Evolutionary conservation across 176 grass and related monocot genomes (phyloP).

Genomic region (Calamus simplicifolius): DNA sequence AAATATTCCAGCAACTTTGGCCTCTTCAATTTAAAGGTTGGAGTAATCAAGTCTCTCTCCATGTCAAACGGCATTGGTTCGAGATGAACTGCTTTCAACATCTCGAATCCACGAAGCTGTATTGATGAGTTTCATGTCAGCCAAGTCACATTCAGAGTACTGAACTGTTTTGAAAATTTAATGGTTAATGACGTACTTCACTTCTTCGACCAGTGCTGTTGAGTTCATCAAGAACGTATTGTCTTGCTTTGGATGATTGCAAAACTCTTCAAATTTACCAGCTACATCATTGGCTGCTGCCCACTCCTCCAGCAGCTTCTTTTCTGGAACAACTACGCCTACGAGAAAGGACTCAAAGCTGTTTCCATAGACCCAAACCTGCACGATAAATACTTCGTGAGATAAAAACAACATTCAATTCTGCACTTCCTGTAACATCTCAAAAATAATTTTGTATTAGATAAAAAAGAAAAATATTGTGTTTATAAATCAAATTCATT

Average conservation of each 20-base stretch:
- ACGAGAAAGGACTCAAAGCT: constrained; percentile 94
- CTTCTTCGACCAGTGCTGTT: constrained; percentile 62
- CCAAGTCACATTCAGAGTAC: neutral
- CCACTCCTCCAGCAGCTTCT: constrained; percentile 61
- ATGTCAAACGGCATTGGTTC: constrained; percentile 78
- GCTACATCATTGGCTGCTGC: constrained; percentile 39
- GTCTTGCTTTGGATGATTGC: constrained; percentile 57
- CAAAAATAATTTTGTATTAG: too few species aligned
- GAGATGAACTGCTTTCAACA: constrained; percentile 69
- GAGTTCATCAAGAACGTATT: constrained; percentile 58
- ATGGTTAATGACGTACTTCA: constrained; percentile 28
- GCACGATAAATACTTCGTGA: neutral
- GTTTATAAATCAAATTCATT: too few species aligned
- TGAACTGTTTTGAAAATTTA: neutral
- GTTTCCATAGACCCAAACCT: constrained; percentile 96
- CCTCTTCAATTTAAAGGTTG: constrained; percentile 92
- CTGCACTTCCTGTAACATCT: too few species aligned
- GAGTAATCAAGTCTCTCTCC: constrained; percentile 77
- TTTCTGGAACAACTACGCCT: constrained; percentile 79
- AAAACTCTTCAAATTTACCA: constrained; percentile 45
- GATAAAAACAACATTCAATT: too few species aligned
- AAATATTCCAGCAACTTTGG: constrained; percentile 79
- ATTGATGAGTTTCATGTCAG: neutral
- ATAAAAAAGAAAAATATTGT: too few species aligned
- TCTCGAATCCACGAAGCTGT: constrained; percentile 94